Percentiles rank a stretch among this genome's conserved stretches.
phyloP scores from a whole-genome alignment of 2,329 filamentous ascomycete species.

The Lojkania enalia region DNA sequence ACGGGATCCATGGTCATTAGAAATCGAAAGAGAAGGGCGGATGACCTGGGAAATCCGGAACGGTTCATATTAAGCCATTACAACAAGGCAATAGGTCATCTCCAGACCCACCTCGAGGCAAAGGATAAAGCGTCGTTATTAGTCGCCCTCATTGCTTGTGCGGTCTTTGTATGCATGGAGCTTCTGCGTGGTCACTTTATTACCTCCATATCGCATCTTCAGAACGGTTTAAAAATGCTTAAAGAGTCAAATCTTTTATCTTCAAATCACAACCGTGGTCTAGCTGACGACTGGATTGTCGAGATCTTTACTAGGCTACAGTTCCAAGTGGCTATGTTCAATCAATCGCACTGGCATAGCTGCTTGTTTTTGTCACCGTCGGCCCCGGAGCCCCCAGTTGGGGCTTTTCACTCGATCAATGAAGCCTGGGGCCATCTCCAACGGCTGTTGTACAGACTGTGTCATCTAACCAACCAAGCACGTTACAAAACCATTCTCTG shows the following conservation, averaged over 20 bases:
- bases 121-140: slow-evolving; percentile 32
- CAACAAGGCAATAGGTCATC: slow-evolving; percentile 44
- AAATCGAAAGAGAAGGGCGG: too few species aligned
- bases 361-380: background rate
- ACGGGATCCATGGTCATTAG: background rate
- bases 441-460: slow-evolving; percentile 12
- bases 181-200: slow-evolving; percentile 46
- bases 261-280: slow-evolving; percentile 9
- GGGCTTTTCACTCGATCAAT: background rate
- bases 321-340: slow-evolving; percentile 23
- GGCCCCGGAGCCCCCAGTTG: background rate
- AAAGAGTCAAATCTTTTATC: slow-evolving; percentile 26
- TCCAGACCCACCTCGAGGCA: slow-evolving; percentile 31
- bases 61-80: slow-evolving; percentile 46
- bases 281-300: slow-evolving; percentile 49
- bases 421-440: slow-evolving; percentile 5
- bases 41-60: slow-evolving; percentile 24
- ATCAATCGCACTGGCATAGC: slow-evolving; percentile 1
- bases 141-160: slow-evolving; percentile 47
- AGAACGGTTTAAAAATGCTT: slow-evolving; percentile 48
- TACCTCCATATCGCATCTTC: slow-evolving; percentile 45
- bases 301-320: slow-evolving; percentile 45
- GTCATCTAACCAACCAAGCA: slow-evolving; percentile 8
- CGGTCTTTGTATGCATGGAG: slow-evolving; percentile 49
- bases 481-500: background rate